Base-by-base conservation (phyloP, 2,329 filamentous ascomycete genomes). In the Colletotrichum tropicicola region DNA sequence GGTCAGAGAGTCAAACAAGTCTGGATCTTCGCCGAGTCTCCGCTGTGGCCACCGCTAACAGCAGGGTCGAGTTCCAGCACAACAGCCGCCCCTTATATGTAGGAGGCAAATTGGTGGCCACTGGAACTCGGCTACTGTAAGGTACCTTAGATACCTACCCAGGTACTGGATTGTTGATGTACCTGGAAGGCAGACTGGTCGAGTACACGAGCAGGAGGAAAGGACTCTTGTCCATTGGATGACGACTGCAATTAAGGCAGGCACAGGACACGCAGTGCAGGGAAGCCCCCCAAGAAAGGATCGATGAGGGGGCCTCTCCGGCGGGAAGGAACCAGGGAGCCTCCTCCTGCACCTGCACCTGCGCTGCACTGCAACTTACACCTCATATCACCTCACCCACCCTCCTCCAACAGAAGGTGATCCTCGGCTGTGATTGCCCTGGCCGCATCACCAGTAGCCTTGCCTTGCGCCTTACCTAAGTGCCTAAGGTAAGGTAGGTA, bases 71-170 rank as follows among this genome's bases (percentile, higher is more conserved):
- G 37, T 49, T 44, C 37, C 54, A 47, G 30, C 21, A 19, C n/a
- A 21, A 25, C 5, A 10, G 45, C 13, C 30, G 8, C 17, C 44
- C 44, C 37, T 21, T 39, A 13, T 12, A 2, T 43, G 12, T 21
- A 23, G 30, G 54, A 52, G 45, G 59, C 59, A 39, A 63, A 63
- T 52, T 47, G 39, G 23, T 48, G 30, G 43, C 23, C 43, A 57
- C 30, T 39, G 21, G 15, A 19, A 44, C 8, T 21, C 45, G 15
- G n/a, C 6, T 43, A 43, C 19, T 43, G 39, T 9, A 17, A 21
- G 12, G n/a, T 17, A 21, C 39, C 39, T 43, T 21, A 8, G 39
- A 12, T 21, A 35, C 30, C 15, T 35, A 35, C 39, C n/a, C 39
- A 43, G 39, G 15, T 17, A 41, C 37, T 17, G 37, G 37, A n/a